A percentile compares a stretch with the other conserved stretches of the same genome.
Conservation (phyloP, 1,284 basidiomycete genomes). For the Leccinum pachyderme region DNA sequence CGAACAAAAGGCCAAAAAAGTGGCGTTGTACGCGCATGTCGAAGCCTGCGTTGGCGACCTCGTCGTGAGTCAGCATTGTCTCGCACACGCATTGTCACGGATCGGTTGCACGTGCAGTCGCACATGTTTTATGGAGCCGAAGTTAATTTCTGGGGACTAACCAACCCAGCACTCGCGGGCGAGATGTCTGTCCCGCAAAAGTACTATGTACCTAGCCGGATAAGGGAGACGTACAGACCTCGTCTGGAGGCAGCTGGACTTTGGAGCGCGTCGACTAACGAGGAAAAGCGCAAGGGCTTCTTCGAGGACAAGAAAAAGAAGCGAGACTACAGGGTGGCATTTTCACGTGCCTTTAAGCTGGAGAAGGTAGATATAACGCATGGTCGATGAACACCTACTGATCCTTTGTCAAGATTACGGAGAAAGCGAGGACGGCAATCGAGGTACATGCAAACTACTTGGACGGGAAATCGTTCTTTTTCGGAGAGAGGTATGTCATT, state of each 20-base stretch:
- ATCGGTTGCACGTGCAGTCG: constrained; percentile 35
- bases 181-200: constrained; percentile 64
- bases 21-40: constrained; percentile 63
- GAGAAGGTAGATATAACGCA: constrained; percentile 49
- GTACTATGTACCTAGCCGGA: constrained; percentile 67
- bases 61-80: constrained; percentile 48
- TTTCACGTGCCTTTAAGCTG: constrained; percentile 55
- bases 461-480: constrained; percentile 51
- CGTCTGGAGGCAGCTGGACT: constrained; percentile 62
- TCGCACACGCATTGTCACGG: constrained; percentile 1
- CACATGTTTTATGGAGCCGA: constrained; percentile 60
- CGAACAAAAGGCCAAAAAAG: constrained; percentile 49
- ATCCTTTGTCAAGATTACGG: constrained; percentile 46
- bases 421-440: constrained; percentile 55
- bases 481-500: constrained; percentile 40
- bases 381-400: constrained; percentile 2
- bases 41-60: constrained; percentile 68
- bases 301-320: constrained; percentile 40
- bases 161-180: constrained; percentile 50
- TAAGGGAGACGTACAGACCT: constrained; percentile 53
- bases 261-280: constrained; percentile 51
- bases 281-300: constrained; percentile 38
- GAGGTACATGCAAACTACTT: constrained; percentile 59
- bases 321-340: constrained; percentile 41
- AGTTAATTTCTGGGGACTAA: constrained; percentile 60